These are phyloP conservation scores for Wickerhamomyces queroliae DNA, from an alignment of 805 yeast species.

Conservation along the genomic window DNA sequence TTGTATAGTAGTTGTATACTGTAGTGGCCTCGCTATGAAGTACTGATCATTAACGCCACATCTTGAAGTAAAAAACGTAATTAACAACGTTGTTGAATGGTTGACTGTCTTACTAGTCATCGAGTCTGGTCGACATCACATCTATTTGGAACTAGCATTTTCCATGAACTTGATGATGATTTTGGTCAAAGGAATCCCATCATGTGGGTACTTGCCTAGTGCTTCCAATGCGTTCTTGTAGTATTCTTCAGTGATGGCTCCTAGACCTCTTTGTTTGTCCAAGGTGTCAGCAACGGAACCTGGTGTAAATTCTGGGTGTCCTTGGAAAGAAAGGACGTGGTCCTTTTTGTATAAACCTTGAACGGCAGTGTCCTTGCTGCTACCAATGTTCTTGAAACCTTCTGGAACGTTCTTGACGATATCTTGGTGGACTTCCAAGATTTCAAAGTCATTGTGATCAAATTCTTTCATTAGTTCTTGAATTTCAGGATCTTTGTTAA, in stretches of 20 bases:
- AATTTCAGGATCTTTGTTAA: conserved; percentile 37
- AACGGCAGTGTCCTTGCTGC: conserved; percentile 45
- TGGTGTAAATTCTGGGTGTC: conserved; percentile 78
- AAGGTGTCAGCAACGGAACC: background rate
- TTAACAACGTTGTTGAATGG: too few relatives aligned
- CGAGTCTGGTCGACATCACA: too few relatives aligned
- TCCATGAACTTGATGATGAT: background rate
- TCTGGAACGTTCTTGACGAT: conserved; percentile 39
- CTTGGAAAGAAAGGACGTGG: conserved; percentile 67
- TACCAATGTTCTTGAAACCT: conserved; percentile 41
- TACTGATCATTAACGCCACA: too few relatives aligned
- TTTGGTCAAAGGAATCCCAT: background rate
- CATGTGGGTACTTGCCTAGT: background rate
- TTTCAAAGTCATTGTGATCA: conserved; percentile 23
- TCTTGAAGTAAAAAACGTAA: too few relatives aligned
- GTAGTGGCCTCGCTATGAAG: too few relatives aligned
- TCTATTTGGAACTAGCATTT: too few relatives aligned
- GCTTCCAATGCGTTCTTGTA: background rate
- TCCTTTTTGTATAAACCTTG: conserved; percentile 62
- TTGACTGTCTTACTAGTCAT: too few relatives aligned
- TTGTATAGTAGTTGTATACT: too few relatives aligned
- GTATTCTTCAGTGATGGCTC: background rate
- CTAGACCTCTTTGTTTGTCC: background rate
- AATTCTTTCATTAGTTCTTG: conserved; percentile 15
- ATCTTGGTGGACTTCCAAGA: conserved; percentile 58